A percentile compares a stretch with the other conserved stretches of the same genome.
phyloP scores from a whole-genome alignment of 192 early-diverging fungal genomes.

The Coemansia sp. region DNA sequence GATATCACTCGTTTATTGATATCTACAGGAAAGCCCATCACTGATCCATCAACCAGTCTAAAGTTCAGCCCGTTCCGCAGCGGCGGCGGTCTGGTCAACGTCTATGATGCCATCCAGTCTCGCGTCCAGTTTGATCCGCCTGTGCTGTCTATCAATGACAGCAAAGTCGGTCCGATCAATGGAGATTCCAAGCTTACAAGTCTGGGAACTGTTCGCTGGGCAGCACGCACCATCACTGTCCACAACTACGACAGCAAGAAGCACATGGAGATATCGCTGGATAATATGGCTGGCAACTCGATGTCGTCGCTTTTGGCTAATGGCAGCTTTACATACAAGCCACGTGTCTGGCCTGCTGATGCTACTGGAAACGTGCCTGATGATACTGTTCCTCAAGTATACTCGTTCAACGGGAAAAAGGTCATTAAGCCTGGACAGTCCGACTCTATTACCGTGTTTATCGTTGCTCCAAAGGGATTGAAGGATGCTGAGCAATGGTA shows the following conservation, averaged over 20 bases:
- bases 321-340: conserved; percentile 11
- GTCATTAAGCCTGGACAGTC: conserved; percentile 33
- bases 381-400: conserved; percentile 16
- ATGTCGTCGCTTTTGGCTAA: conserved; percentile 36
- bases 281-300: conserved; percentile 21
- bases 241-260: conserved; percentile 27
- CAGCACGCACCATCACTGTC: conserved; percentile 24
- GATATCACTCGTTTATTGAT: conserved; percentile 40
- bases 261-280: conserved; percentile 11
- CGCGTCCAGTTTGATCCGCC: conserved; percentile 57
- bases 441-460: conserved; percentile 9
- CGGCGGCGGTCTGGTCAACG: conserved; percentile 72
- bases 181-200: conserved; percentile 2
- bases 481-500: conserved; percentile 41
- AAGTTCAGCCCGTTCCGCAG: conserved; percentile 52
- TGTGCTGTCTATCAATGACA: conserved; percentile 55
- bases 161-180: conserved; percentile 14
- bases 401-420: conserved; percentile 1
- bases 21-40: conserved; percentile 56
- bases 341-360: conserved; percentile 25
- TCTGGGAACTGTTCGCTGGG: conserved; percentile 17
- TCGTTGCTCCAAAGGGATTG: conserved; percentile 36
- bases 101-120: conserved; percentile 59
- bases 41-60: conserved; percentile 32
- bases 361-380: neutral